phyloP scores from a whole-genome alignment of 805 yeast genomes.

The Saccharomyces eubayanus region DNA sequence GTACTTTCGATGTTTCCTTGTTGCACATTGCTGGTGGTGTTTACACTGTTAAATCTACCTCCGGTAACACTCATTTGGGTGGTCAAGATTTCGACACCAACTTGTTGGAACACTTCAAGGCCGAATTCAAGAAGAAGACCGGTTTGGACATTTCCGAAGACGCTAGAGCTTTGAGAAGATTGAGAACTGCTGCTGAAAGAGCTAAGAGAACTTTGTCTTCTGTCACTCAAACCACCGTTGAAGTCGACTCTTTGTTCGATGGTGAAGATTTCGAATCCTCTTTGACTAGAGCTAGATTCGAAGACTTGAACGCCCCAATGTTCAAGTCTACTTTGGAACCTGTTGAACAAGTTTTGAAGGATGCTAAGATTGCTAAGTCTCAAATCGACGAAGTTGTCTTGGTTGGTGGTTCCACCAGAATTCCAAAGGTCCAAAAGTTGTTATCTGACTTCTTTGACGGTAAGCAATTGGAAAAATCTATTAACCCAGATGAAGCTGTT shows the following conservation, averaged over 20 bases:
- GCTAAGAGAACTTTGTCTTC: constrained; percentile 97
- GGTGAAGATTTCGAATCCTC: constrained; percentile 92
- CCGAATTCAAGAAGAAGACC: constrained; percentile 91
- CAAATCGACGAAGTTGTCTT: constrained; percentile 88
- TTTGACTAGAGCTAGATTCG: constrained; percentile 95
- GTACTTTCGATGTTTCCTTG: constrained; percentile 95
- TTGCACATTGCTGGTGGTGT: constrained; percentile 92
- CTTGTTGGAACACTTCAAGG: constrained; percentile 84
- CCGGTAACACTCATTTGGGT: constrained; percentile 99
- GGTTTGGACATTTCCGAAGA: constrained; percentile 82
- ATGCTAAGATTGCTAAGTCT: constrained; percentile 75
- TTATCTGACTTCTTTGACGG: constrained; percentile 93
- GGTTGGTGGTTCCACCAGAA: constrained; percentile 98
- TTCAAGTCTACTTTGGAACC: constrained; percentile 92
- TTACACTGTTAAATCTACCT: constrained; percentile 94
- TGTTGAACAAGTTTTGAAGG: constrained; percentile 90
- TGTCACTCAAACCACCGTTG: constrained; percentile 90
- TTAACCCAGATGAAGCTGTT: constrained; percentile 98
- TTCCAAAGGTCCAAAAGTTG: constrained; percentile 93
- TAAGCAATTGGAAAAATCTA: constrained; percentile 90
- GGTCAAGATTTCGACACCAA: constrained; percentile 98
- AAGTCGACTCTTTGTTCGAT: constrained; percentile 87
- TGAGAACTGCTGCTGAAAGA: constrained; percentile 97
- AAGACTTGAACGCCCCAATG: constrained; percentile 84
- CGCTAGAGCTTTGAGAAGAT: constrained; percentile 94